A percentile compares a stretch with the other conserved stretches of the same genome.
phyloP scores from a whole-genome alignment of 495 filamentous ascomycete genomes.

The Letharia lupina region DNA sequence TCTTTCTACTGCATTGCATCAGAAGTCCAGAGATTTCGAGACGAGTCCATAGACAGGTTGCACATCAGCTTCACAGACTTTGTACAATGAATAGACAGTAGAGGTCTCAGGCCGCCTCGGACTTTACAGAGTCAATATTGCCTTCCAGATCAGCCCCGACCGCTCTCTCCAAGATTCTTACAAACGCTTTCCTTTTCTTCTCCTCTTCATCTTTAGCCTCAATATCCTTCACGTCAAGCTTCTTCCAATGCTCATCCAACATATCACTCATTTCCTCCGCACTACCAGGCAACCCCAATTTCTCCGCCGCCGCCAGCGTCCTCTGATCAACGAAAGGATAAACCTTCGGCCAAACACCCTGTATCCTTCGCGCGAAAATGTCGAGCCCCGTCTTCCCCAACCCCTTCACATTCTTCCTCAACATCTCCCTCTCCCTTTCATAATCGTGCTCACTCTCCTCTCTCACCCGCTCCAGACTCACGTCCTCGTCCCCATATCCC shows the following conservation, averaged over 20 bases:
- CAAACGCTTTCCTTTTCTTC: conserved; percentile 22
- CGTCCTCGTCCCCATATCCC: conserved; percentile 18
- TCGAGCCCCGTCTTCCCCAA: conserved; percentile 30
- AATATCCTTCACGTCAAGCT: conserved; percentile 21
- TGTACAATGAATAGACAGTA: conserved; percentile 9
- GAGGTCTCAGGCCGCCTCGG: conserved; percentile 8
- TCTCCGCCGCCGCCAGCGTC: conserved; percentile 22
- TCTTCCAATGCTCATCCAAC: conserved; percentile 27
- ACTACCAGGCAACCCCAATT: conserved; percentile 27
- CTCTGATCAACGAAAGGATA: conserved; percentile 31
- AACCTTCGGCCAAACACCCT: conserved; percentile 26
- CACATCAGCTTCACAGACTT: neutral
- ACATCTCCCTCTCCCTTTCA: conserved; percentile 19
- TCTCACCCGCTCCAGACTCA: conserved; percentile 14
- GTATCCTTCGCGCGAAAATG: conserved; percentile 30
- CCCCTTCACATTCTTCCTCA: conserved; percentile 28
- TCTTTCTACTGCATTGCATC: neutral
- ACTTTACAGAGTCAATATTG: conserved; percentile 19
- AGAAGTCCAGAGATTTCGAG: neutral
- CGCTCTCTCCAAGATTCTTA: conserved; percentile 21
- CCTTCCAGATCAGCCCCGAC: conserved; percentile 23
- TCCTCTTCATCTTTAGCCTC: conserved; percentile 17
- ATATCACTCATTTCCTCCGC: conserved; percentile 24
- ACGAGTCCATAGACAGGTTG: neutral
- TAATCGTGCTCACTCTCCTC: conserved; percentile 18